phyloP scores from a whole-genome alignment of 441 rosid genomes.

The Metrosideros polymorpha region DNA sequence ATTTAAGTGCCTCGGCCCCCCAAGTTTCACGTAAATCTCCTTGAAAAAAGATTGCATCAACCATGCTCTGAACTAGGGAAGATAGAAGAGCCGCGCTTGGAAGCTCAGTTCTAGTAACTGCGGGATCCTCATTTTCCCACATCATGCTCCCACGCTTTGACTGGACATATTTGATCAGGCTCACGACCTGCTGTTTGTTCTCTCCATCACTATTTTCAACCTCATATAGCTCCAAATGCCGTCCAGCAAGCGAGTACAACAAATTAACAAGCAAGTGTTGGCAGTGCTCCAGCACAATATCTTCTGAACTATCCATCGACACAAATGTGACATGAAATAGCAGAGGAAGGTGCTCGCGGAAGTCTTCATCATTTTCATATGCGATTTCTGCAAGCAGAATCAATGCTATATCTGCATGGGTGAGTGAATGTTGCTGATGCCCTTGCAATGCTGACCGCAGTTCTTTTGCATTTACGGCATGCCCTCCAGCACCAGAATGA shows the following conservation, averaged over 20 bases:
- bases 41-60: slow-evolving; percentile 99
- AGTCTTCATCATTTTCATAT: slow-evolving; percentile 98
- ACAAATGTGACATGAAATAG: slow-evolving; percentile 97
- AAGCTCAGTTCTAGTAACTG: slow-evolving; percentile 81
- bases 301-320: slow-evolving; percentile 99
- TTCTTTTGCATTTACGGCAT: slow-evolving; percentile 89
- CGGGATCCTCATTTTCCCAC: slow-evolving; percentile 99
- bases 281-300: slow-evolving; percentile 97
- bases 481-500: slow-evolving; percentile 66
- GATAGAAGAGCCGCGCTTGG: slow-evolving; percentile 98
- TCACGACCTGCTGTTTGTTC: slow-evolving; percentile 95
- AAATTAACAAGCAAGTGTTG: slow-evolving; percentile 96
- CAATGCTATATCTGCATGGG: slow-evolving; percentile 98
- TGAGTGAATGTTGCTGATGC: slow-evolving; percentile 96
- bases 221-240: slow-evolving; percentile 96
- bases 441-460: slow-evolving; percentile 98
- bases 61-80: slow-evolving; percentile 99
- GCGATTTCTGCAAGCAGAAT: slow-evolving; percentile 97
- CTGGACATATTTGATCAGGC: slow-evolving; percentile 95
- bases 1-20: slow-evolving; percentile 97
- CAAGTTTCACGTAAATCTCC: slow-evolving; percentile 99
- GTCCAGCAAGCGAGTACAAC: slow-evolving; percentile 93
- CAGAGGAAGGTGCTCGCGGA: slow-evolving; percentile 95
- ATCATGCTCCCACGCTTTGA: slow-evolving; percentile 99
- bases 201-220: slow-evolving; percentile 96